phyloP scores from a whole-genome alignment of 2,329 filamentous ascomycete genomes.

The Colletotrichum chlorophyti region DNA sequence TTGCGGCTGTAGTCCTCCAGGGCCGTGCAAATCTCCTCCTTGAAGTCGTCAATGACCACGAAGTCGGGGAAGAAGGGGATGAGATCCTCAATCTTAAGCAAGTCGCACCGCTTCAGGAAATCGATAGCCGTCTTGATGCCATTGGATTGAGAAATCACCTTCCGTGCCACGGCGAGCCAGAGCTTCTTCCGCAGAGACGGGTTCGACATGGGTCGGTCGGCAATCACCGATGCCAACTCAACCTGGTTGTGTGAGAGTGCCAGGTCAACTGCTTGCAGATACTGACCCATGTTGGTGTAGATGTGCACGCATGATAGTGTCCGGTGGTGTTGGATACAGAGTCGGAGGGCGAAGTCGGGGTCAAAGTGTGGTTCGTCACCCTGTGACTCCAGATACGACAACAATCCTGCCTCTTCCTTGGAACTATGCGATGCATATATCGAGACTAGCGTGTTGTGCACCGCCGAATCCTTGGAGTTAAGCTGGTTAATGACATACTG shows the following conservation, averaged over 20 bases:
- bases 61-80: constrained; percentile 99
- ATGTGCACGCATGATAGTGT: constrained; percentile 97
- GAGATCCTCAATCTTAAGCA: constrained; percentile 93
- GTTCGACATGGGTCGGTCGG: constrained; percentile 82
- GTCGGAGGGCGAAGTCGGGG: constrained; percentile 91
- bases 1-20: constrained; percentile 92
- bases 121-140: constrained; percentile 94
- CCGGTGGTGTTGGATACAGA: constrained; percentile 93
- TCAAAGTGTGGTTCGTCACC: constrained; percentile 88
- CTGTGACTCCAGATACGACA: constrained; percentile 90
- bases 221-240: constrained; percentile 87
- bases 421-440: constrained; percentile 90
- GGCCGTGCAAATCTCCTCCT: constrained; percentile 94
- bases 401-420: constrained; percentile 81
- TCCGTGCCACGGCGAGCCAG: constrained; percentile 94
- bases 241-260: constrained; percentile 89
- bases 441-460: constrained; percentile 96
- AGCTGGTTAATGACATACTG: constrained; percentile 91
- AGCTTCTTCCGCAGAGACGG: constrained; percentile 86
- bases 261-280: constrained; percentile 89
- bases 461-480: constrained; percentile 79
- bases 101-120: constrained; percentile 88
- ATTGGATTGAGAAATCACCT: constrained; percentile 85
- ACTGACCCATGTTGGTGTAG: constrained; percentile 95
- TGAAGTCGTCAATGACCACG: constrained; percentile 98